Percentiles rank a stretch among this genome's conserved stretches.
Evolutionary conservation across 176 grass and related monocot species (phyloP).

Genomic region (Elaeis guineensis): DNA sequence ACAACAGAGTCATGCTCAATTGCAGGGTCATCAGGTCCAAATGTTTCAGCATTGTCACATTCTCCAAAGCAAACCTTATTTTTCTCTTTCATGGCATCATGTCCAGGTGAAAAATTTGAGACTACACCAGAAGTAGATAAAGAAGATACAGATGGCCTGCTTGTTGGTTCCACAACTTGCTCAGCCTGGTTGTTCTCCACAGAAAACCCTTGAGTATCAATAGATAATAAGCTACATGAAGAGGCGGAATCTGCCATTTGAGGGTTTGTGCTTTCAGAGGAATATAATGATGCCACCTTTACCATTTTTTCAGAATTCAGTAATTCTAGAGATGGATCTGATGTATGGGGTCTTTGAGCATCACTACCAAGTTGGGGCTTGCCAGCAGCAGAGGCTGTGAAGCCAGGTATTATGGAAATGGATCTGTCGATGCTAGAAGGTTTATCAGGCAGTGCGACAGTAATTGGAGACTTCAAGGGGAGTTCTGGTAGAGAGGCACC

Average conservation of each 20-base stretch:
- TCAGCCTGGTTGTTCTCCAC: slow-evolving; percentile 23
- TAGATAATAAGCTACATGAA: slow-evolving; percentile 11
- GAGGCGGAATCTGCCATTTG: slow-evolving; percentile 11
- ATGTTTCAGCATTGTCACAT: slow-evolving; percentile 36
- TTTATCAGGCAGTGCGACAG: slow-evolving; percentile 70
- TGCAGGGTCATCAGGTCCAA: slow-evolving; percentile 15
- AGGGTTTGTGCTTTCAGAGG: slow-evolving; percentile 21
- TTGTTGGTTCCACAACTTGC: slow-evolving; percentile 8
- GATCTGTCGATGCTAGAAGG: slow-evolving; percentile 50
- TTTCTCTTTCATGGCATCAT: slow-evolving; percentile 29
- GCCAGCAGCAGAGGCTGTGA: slow-evolving; percentile 29
- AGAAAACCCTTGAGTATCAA: slow-evolving; percentile 20
- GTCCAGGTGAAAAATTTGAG: slow-evolving; percentile 19
- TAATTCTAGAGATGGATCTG: slow-evolving; percentile 17
- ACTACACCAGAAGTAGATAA: slow-evolving; percentile 14
- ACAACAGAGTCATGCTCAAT: slow-evolving; percentile 25
- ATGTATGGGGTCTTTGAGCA: slow-evolving; percentile 20
- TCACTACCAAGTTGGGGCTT: slow-evolving; percentile 17
- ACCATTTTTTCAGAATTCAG: slow-evolving; percentile 7
- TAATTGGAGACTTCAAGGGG: slow-evolving; percentile 61
- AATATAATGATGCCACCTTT: slow-evolving; percentile 14
- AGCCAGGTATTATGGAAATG: slow-evolving; percentile 61
- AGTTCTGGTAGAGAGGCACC: slow-evolving; percentile 67
- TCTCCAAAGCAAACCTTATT: slow-evolving; percentile 39
- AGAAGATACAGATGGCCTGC: slow-evolving; percentile 26